phyloP scores from a whole-genome alignment of 2,329 filamentous ascomycete species.

The Ophiostoma fasciatum region DNA sequence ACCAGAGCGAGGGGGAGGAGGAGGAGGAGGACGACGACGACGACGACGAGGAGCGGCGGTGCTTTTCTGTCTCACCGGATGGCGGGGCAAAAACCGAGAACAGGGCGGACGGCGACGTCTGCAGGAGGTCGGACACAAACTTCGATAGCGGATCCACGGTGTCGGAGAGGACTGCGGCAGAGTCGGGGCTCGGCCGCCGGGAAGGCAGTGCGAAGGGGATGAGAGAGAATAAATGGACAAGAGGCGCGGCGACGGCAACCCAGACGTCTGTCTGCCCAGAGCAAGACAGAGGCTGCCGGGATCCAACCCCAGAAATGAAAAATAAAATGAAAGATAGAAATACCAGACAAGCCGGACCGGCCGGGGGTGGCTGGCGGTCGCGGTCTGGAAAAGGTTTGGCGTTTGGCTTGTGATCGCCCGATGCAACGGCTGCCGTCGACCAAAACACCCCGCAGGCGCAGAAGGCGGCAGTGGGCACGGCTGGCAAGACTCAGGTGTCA shows the following conservation, averaged over 20 bases:
- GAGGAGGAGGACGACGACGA: slow-evolving; percentile 1
- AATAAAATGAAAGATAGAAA: too few relatives aligned
- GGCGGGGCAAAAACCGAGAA: slow-evolving; percentile 3
- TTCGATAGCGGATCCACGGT: slow-evolving; percentile 42
- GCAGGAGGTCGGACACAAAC: slow-evolving; percentile 20
- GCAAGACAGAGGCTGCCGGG: too few relatives aligned
- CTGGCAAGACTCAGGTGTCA: too few relatives aligned
- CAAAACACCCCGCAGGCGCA: too few relatives aligned
- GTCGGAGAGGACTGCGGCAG: slow-evolving; percentile 36
- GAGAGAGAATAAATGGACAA: slow-evolving; percentile 5
- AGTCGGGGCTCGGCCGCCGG: slow-evolving; percentile 44
- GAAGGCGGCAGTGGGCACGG: not conserved
- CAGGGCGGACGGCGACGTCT: slow-evolving; percentile 9
- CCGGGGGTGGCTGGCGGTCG: too few relatives aligned
- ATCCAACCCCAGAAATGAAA: too few relatives aligned
- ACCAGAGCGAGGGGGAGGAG: slow-evolving; percentile 12
- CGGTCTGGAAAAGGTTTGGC: too few relatives aligned
- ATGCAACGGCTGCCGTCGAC: not conserved
- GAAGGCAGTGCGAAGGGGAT: slow-evolving; percentile 17
- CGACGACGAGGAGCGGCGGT: slow-evolving; percentile 10
- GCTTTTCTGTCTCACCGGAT: slow-evolving; percentile 1
- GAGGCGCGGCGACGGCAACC: too few relatives aligned
- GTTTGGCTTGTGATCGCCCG: slow-evolving; percentile 7
- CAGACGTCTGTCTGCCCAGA: too few relatives aligned
- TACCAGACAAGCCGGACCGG: too few relatives aligned